Conservation (phyloP, 495 filamentous ascomycete genomes). For the Penicillium bovifimosum region DNA sequence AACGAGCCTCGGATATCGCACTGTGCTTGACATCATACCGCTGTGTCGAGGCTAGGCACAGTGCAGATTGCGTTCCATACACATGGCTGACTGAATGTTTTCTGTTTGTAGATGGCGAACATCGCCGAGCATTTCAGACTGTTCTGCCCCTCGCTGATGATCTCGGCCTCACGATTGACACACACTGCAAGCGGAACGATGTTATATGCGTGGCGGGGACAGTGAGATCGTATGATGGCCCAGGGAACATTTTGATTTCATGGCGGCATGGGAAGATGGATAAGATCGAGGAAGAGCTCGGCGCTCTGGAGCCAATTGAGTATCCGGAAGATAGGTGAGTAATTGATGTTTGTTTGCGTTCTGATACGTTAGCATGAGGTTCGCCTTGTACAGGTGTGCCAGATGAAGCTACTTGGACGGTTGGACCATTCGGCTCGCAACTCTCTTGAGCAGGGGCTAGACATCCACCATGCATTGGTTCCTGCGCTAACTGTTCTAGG, state of each 20-base stretch:
- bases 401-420: too few species aligned
- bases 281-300: constrained; percentile 18
- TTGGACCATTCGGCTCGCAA: neutral
- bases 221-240: constrained; percentile 17
- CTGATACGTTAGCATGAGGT: neutral
- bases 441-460: neutral
- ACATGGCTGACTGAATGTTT: constrained; percentile 1
- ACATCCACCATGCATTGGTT: neutral
- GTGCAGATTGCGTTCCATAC: neutral
- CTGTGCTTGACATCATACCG: too few species aligned
- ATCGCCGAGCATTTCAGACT: constrained; percentile 44
- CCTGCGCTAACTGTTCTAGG: constrained; percentile 16
- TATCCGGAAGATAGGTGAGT: constrained; percentile 30
- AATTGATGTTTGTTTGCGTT: neutral
- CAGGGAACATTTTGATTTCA: constrained; percentile 29
- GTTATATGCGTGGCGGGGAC: constrained; percentile 20
- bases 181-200: constrained; percentile 30
- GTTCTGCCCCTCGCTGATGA: constrained; percentile 44
- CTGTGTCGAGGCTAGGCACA: neutral
- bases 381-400: neutral
- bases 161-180: constrained; percentile 42
- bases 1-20: neutral
- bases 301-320: constrained; percentile 10
- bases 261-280: constrained; percentile 28
- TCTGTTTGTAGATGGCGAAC: constrained; percentile 35